Evolutionary conservation across 2,329 filamentous ascomycete species (phyloP).

Genomic region (Cytospora paraplurivora): DNA sequence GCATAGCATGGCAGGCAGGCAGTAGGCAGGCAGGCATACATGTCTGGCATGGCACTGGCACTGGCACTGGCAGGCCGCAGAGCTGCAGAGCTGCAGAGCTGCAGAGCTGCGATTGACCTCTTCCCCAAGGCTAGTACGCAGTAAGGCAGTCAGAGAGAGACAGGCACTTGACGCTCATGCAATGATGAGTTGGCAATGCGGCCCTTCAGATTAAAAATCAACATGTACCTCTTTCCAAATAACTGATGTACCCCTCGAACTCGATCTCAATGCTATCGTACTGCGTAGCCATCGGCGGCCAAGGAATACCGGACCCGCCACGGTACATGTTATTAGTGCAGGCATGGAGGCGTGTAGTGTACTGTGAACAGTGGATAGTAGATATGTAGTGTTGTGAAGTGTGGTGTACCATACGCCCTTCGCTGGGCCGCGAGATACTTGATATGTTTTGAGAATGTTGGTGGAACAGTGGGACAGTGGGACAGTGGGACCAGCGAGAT

Average conservation of each 20-base stretch:
- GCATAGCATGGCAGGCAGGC: neutral
- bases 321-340: neutral
- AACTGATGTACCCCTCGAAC: slow-evolving; percentile 20
- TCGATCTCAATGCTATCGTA: slow-evolving; percentile 8
- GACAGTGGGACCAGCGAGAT: neutral
- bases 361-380: neutral
- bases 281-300: neutral
- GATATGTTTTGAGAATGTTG: no score
- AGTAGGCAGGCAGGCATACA: neutral
- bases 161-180: slow-evolving; percentile 58
- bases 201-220: slow-evolving; percentile 54
- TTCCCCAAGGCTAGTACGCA: slow-evolving; percentile 32
- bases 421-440: no score
- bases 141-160: slow-evolving; percentile 47
- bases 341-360: neutral
- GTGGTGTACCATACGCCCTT: no score
- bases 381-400: no score
- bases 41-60: neutral
- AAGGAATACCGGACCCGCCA: neutral
- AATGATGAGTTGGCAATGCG: slow-evolving; percentile 77
- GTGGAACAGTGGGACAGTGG: neutral
- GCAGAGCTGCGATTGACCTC: neutral
- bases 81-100: no score
- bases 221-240: slow-evolving; percentile 22
- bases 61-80: neutral